Conservation (phyloP, 2,329 filamentous ascomycete species). For the Aspergillus neotritici region DNA sequence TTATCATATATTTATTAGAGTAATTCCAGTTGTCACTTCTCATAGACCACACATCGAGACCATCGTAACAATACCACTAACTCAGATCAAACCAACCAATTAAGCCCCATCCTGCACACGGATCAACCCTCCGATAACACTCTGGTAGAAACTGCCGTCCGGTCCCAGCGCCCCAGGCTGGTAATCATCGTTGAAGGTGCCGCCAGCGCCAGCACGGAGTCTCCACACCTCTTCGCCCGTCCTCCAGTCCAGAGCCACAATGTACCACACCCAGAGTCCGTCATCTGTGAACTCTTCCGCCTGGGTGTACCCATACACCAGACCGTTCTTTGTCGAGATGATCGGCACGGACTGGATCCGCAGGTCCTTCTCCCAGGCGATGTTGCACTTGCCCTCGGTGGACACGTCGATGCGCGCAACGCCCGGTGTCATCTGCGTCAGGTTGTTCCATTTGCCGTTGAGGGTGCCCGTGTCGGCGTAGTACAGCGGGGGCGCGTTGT, state of each 20-base stretch:
- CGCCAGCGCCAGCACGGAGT: background rate
- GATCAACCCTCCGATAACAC: background rate
- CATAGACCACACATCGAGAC: no score
- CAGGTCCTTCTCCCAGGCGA: conserved; percentile 1
- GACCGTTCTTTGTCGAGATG: background rate
- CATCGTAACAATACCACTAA: no score
- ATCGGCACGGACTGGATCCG: conserved; percentile 1
- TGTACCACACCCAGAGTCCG: background rate
- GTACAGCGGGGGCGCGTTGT: conserved; percentile 1
- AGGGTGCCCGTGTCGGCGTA: background rate
- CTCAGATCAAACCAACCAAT: background rate
- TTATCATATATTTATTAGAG: no score
- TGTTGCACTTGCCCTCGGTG: background rate
- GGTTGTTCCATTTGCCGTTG: conserved; percentile 1
- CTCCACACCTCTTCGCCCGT: conserved; percentile 2
- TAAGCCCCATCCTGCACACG: background rate
- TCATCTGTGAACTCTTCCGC: background rate
- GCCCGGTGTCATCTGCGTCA: conserved; percentile 3
- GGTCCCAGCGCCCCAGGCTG: background rate
- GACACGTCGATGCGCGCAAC: background rate
- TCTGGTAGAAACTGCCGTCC: conserved; percentile 1
- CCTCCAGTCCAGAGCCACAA: background rate
- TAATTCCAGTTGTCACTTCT: no score
- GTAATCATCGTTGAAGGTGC: conserved; percentile 2
- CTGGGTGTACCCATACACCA: conserved; percentile 1